Base-by-base conservation (phyloP, 2,329 filamentous ascomycete species). In the Xylaria sp. region DNA sequence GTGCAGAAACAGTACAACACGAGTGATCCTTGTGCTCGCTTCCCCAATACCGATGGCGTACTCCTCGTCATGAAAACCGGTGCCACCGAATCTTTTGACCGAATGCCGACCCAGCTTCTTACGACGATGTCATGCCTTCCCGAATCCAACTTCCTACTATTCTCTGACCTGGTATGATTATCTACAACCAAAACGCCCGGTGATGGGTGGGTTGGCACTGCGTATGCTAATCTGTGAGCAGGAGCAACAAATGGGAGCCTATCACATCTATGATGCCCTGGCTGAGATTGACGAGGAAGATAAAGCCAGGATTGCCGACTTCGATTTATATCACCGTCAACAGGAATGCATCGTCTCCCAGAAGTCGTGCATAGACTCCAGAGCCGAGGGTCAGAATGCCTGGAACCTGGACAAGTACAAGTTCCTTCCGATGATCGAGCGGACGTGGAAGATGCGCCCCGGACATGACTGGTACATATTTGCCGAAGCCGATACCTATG, bases 381-480 rank as follows among this genome's bases (percentile, higher is more conserved):
- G 67, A 37, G 62, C 68, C 4, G 68, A 73, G 42, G 63, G 73
- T 59, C 61, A 71, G 57, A 64, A 73, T 64, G 76, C 75, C 9
- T 85, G 82, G 81, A 76, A 76, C 54, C 71, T 86, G 63, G 83
- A 86, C 70, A 84, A 84, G 73, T 85, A 83, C 74, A 86, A 85
- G 71, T 83, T 83, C 67, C 71, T 85, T 52, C 81, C 82, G 64
- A 84, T 85, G 75, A 74, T 84, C 49, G 75, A 82, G 66, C 78
- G 82, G 59, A 77, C 82, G 1, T 85, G 81, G 76, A 73, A 75
- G 50, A 75, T 80, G 75, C 78, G 80, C 2, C 82, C 82, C 2
- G 70, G 76, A 47, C 75, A 71, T 52, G 78, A 83, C 58, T 86
- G 83, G 82, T 86, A 84, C 66, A 76, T 85, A 57, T 85, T 84